Evolutionary conservation across 129 eudicot genomes (phyloP), one percentile per base, ranked within the genome.

Genomic region (Ambrosia trifida): DNA sequence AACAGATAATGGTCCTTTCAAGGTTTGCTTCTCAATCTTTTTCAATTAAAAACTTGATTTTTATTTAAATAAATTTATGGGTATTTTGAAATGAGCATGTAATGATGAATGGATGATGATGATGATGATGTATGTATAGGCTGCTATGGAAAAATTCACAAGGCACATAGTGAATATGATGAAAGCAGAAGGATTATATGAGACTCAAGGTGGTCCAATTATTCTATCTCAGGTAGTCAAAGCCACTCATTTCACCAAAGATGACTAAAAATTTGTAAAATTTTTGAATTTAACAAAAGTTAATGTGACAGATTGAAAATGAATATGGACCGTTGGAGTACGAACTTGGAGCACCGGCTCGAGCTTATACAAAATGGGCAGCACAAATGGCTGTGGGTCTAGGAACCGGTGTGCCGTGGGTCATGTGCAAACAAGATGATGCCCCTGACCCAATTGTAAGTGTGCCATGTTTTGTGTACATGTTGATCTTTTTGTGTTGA

Each of bases 361-460:
- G 70, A 79, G 89, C 96, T 49, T 95, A 95, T 52, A 49, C 97
- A 4, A 67, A 86, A 58, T 95, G 99, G 99, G 99, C 99, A 6
- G 97, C 99, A 14, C 80, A 88, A 61, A 85, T 95, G 97, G 99
- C 99, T 38, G 89, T 90, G 67, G 97, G 85, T 77, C 88, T 82
- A 51, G 82, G 81, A 53, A 95, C 99, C 17, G 99, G 97, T 66
- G 99, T 95, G 41, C 99, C 99, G 24, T 95, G 99, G 99, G 83
- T 95, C 83, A 95, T 95, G 99, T 95, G 99, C 89, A 95, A 95
- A 81, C 99, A 95, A 81, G 99, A 95, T 80, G 99, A 95, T 81
- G 99, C 99, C 45, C 99, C 99, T 46, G 99, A 95, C 82, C 99
- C 97, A 17, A 35, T 88, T 83, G 99, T 95, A 83, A 88, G 97